Conservation (phyloP, 306 rosid genomes). For the Luffa acutangula region DNA sequence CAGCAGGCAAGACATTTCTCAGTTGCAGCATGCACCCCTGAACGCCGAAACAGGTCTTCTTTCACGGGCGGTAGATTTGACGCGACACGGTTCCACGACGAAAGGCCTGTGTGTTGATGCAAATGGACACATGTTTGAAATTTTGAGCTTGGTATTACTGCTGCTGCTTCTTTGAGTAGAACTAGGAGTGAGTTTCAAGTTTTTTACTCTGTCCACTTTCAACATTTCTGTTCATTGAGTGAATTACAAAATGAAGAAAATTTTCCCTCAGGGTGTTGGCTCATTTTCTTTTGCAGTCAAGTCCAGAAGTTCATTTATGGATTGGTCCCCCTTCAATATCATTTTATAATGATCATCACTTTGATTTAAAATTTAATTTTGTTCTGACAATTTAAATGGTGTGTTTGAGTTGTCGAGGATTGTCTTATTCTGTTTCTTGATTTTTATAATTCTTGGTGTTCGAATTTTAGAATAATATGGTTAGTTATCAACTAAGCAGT, state of each 20-base stretch:
- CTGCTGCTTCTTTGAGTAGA: background rate
- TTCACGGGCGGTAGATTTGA: background rate
- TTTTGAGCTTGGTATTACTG: background rate
- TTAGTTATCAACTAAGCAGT: too few species aligned
- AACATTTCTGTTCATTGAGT: background rate
- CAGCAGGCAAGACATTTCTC: background rate
- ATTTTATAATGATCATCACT: background rate
- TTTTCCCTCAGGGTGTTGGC: background rate
- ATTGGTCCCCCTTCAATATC: background rate
- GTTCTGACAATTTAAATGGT: too few species aligned
- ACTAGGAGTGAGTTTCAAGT: background rate
- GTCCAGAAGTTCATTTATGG: too few species aligned
- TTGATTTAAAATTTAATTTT: too few species aligned
- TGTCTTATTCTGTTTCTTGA: too few species aligned
- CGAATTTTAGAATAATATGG: background rate
- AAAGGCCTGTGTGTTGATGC: background rate
- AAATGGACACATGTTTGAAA: background rate
- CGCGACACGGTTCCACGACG: background rate
- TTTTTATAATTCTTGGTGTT: too few species aligned
- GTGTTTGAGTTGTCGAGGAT: background rate
- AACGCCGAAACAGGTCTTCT: background rate
- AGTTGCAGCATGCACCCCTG: background rate
- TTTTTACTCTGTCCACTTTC: background rate
- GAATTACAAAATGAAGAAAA: background rate
- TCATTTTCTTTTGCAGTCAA: background rate